Evolutionary conservation across 345 rosid genomes (phyloP).

Genomic region (Aquilaria sinensis): DNA sequence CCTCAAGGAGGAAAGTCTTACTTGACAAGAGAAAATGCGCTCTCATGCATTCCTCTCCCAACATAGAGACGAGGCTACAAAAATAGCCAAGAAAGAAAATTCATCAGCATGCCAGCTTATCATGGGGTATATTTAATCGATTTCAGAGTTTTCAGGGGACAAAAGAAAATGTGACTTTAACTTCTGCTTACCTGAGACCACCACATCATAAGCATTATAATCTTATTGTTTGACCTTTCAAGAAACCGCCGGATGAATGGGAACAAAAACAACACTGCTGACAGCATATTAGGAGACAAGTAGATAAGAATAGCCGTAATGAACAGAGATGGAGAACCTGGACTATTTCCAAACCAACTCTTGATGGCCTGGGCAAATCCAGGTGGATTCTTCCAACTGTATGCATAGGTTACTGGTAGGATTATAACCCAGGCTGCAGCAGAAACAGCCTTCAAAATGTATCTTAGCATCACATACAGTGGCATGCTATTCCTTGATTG

Average conservation of each 20-base stretch:
- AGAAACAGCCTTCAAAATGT: slow-evolving; percentile 35
- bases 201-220: slow-evolving; percentile 52
- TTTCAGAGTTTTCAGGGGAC: background rate
- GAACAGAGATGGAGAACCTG: slow-evolving; percentile 38
- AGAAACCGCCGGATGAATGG: slow-evolving; percentile 46
- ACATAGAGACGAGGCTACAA: slow-evolving; percentile 49
- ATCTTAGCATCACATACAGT: slow-evolving; percentile 41
- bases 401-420: slow-evolving; percentile 48
- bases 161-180: background rate
- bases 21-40: slow-evolving; percentile 40
- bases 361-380: slow-evolving; percentile 39
- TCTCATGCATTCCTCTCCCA: slow-evolving; percentile 67
- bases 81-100: background rate
- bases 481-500: slow-evolving; percentile 45
- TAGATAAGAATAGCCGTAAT: slow-evolving; percentile 39
- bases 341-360: slow-evolving; percentile 46
- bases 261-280: slow-evolving; percentile 40
- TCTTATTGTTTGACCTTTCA: slow-evolving; percentile 39
- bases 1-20: slow-evolving; percentile 22
- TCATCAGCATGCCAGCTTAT: background rate
- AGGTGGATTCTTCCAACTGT: slow-evolving; percentile 43
- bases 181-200: slow-evolving; percentile 55
- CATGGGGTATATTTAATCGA: too few species aligned
- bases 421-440: slow-evolving; percentile 50
- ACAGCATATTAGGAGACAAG: slow-evolving; percentile 48